A percentile compares a stretch with the other conserved stretches of the same genome.
Conservation (phyloP, 352 stramenopile species). For the Pythium folliculosum region DNA sequence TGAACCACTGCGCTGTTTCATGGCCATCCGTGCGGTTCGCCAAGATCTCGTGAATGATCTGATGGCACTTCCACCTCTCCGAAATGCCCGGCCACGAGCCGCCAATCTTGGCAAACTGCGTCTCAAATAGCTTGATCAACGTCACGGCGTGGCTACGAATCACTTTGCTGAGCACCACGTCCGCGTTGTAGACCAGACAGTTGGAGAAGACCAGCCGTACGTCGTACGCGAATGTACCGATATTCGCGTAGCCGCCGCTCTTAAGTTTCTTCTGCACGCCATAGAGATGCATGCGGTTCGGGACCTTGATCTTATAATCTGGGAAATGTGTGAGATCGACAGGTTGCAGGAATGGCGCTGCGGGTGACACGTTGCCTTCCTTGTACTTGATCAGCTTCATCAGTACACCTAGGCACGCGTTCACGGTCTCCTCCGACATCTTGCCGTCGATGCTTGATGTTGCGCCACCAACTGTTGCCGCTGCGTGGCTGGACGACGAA, state of each 20-base stretch:
- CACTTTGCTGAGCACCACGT: constrained; percentile 79
- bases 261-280: constrained; percentile 84
- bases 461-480: not conserved
- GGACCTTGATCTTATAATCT: constrained; percentile 85
- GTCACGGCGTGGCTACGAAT: constrained; percentile 85
- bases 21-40: constrained; percentile 69
- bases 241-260: constrained; percentile 63
- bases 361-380: constrained; percentile 67
- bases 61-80: constrained; percentile 84
- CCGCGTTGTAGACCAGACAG: constrained; percentile 88
- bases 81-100: constrained; percentile 64
- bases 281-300: constrained; percentile 84
- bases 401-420: constrained; percentile 57
- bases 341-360: constrained; percentile 77
- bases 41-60: constrained; percentile 80
- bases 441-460: constrained; percentile 27
- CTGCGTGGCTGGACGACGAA: not conserved
- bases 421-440: constrained; percentile 61
- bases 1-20: constrained; percentile 88
- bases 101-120: constrained; percentile 68
- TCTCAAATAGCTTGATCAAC: constrained; percentile 84
- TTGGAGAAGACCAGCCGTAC: constrained; percentile 88
- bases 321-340: constrained; percentile 83
- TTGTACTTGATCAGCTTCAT: constrained; percentile 90
- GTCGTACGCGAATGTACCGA: constrained; percentile 73